Base-by-base conservation (phyloP, 2,329 filamentous ascomycete genomes). In the Mollisia scopiformis region DNA sequence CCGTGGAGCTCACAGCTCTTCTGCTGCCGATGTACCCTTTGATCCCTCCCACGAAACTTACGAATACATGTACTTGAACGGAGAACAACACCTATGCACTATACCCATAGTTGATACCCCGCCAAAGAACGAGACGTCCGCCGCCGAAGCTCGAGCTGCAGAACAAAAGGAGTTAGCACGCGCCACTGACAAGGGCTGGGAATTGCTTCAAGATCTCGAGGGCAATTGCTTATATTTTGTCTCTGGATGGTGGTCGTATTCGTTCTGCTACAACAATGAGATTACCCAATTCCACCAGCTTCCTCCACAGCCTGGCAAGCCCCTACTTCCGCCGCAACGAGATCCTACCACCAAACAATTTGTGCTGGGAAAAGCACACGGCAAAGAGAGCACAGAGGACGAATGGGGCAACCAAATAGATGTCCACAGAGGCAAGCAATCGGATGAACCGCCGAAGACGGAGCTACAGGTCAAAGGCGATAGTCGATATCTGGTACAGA, bases 181-280 rank as follows among this genome's bases (percentile, higher is more conserved):
- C 50, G 89, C 89, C 5, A 87, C 85, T 10, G 83, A 87, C 61
- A 82, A 87, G 25, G 89, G 88, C 0, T 84, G 88, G 77, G 87
- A 91, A 72, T 77, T 91, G 31, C 77, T 92, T 8, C 80, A 84
- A 62, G 87, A 85, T 54, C 85, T 92, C 81, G 82, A 89, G 62
- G 88, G 84, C 1, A 83, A 83, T 56, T 92, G 89, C 75, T 81
- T 91, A 67, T 91, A 90, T 74, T 91, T 87, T 74, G 78, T 88
- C 25, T 86, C 84, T 13, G 88, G 88, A 1, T 92, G 88, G 88
- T 92, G 89, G 89, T 88, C 85, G 58, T 92, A 92, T 73, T 85
- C 85, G 33, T 91, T 91, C 74, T 92, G 89, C 76, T 90, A 91
- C 76, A 87, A 87, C 71, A 79, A 84, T 46, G 82, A 89, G 66